phyloP scores from a whole-genome alignment of 1,139 yeast genomes.

The Kodamaea plutei region DNA sequence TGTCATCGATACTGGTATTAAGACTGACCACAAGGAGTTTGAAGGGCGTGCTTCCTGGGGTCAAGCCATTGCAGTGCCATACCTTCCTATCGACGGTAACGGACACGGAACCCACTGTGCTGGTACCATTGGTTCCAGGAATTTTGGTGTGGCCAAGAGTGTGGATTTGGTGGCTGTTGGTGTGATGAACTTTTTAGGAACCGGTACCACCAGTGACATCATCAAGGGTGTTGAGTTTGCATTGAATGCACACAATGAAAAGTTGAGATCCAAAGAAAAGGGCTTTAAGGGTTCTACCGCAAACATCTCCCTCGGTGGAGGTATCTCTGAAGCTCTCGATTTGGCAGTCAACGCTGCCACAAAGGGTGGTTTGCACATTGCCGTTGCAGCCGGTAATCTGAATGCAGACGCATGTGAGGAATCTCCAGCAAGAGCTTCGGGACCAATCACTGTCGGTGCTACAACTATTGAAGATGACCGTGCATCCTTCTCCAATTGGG shows the following conservation, averaged over 20 bases:
- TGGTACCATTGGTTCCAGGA: constrained; percentile 41
- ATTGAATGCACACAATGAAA: constrained; percentile 33
- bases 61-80: constrained; percentile 35
- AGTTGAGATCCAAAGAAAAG: constrained; percentile 24
- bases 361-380: constrained; percentile 39
- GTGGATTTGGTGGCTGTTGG: constrained; percentile 41
- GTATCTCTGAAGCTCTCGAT: constrained; percentile 38
- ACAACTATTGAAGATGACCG: constrained; percentile 33
- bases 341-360: constrained; percentile 42
- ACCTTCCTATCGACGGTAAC: constrained; percentile 33
- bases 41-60: constrained; percentile 45
- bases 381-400: constrained; percentile 47
- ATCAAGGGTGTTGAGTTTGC: constrained; percentile 43
- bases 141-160: constrained; percentile 42
- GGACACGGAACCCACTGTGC: constrained; percentile 47
- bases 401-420: constrained; percentile 39
- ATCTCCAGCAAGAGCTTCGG: constrained; percentile 42
- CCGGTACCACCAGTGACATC: constrained; percentile 40
- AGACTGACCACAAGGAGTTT: constrained; percentile 37
- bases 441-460: constrained; percentile 45
- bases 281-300: constrained; percentile 45
- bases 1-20: constrained; percentile 43
- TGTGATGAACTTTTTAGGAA: constrained; percentile 38
- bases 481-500: constrained; percentile 43
- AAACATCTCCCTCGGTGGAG: constrained; percentile 45